phyloP scores from a whole-genome alignment of 306 rosid species.

The Cucumis cinereus region DNA sequence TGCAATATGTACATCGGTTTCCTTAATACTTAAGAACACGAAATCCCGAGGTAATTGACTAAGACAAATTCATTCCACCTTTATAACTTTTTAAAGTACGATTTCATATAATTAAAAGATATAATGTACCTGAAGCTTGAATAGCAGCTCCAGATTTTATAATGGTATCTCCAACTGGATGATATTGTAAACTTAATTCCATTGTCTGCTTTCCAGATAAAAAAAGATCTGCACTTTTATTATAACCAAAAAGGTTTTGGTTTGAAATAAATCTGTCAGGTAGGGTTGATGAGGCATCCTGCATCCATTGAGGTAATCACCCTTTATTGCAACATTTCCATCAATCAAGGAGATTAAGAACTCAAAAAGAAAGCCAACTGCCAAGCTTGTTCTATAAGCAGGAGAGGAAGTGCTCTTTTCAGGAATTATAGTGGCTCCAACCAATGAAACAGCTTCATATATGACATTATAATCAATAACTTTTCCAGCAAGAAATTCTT shows the following conservation, averaged over 20 bases:
- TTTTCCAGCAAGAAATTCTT: slow-evolving; percentile 53
- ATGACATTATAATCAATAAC: slow-evolving; percentile 32
- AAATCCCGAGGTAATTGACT: neutral
- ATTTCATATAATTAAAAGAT: neutral
- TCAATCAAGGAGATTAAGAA: slow-evolving; percentile 49
- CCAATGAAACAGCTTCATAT: slow-evolving; percentile 40
- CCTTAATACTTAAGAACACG: neutral
- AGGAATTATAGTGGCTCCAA: slow-evolving; percentile 33
- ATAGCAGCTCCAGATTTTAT: slow-evolving; percentile 55
- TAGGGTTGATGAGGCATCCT: neutral
- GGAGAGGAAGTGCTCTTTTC: slow-evolving; percentile 38
- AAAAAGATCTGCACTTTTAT: slow-evolving; percentile 22
- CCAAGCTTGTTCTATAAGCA: slow-evolving; percentile 65
- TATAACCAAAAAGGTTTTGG: slow-evolving; percentile 8
- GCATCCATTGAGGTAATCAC: slow-evolving; percentile 15
- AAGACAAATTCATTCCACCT: neutral
- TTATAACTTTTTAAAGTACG: neutral
- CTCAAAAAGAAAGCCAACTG: slow-evolving; percentile 55
- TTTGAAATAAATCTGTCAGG: slow-evolving; percentile 17
- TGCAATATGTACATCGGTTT: slow-evolving; percentile 1
- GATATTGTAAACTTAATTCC: slow-evolving; percentile 27
- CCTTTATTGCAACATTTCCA: slow-evolving; percentile 10
- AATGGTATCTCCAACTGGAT: slow-evolving; percentile 63
- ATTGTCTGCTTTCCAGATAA: slow-evolving; percentile 57
- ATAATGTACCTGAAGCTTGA: slow-evolving; percentile 76